Evolutionary conservation across 176 grass and related monocot genomes (phyloP).

Genomic region (Puccinellia tenuiflora): DNA sequence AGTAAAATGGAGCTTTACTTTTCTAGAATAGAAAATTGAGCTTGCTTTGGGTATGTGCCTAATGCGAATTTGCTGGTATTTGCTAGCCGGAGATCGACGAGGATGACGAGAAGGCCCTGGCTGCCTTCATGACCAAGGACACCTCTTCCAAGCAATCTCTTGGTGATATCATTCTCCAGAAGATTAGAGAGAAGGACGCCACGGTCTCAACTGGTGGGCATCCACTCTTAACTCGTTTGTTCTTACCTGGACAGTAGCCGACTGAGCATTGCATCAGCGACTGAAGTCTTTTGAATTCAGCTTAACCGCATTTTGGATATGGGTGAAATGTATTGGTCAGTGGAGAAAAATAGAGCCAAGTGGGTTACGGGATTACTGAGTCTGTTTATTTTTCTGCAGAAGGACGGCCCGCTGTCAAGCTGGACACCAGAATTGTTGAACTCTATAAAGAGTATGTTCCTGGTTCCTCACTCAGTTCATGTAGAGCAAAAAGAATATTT

Average conservation of each 20-base stretch:
- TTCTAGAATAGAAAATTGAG: too few species aligned
- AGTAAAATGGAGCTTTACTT: background rate
- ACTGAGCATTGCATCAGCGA: background rate
- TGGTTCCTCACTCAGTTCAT: background rate
- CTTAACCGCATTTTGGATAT: background rate
- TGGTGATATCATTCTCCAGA: slow-evolving; percentile 82
- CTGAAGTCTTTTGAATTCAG: background rate
- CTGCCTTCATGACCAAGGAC: slow-evolving; percentile 60
- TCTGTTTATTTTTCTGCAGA: slow-evolving; percentile 36
- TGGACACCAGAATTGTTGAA: slow-evolving; percentile 53
- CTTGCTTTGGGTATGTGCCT: background rate
- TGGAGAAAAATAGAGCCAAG: background rate
- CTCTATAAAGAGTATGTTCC: slow-evolving; percentile 60
- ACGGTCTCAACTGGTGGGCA: slow-evolving; percentile 42
- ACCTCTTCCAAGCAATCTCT: slow-evolving; percentile 45
- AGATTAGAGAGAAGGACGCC: slow-evolving; percentile 73
- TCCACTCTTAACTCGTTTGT: background rate
- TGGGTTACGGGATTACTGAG: background rate
- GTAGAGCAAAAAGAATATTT: background rate
- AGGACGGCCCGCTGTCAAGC: slow-evolving; percentile 44
- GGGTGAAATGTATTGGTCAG: background rate
- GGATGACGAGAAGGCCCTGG: slow-evolving; percentile 81
- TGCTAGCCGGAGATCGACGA: slow-evolving; percentile 74
- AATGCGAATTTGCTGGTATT: background rate
- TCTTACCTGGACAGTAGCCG: too few species aligned